These are phyloP conservation scores for Corymbia citriodora DNA, from an alignment of 441 rosid genomes.

Conservation along the genomic window DNA sequence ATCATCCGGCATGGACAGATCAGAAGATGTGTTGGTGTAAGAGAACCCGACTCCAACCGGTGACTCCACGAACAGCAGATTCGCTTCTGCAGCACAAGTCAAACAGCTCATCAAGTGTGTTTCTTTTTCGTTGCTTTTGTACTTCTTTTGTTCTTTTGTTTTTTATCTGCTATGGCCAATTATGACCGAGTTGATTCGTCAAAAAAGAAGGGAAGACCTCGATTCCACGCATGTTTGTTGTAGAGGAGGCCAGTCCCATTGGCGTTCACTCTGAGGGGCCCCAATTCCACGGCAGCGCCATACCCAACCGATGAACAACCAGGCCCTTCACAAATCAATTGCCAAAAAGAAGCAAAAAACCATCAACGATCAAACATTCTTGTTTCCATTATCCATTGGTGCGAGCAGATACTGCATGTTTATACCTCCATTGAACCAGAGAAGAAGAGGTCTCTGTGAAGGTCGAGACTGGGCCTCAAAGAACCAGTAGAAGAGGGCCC, in stretches of 20 bases:
- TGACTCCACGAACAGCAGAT: slow-evolving; percentile 54
- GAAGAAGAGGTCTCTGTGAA: slow-evolving; percentile 42
- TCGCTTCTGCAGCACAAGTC: slow-evolving; percentile 27
- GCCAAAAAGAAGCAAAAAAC: not conserved
- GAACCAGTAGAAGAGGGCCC: slow-evolving; percentile 63
- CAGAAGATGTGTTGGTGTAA: slow-evolving; percentile 52
- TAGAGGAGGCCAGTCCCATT: slow-evolving; percentile 35
- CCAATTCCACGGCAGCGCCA: slow-evolving; percentile 54
- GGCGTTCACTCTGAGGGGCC: slow-evolving; percentile 38
- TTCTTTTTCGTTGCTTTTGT: not conserved
- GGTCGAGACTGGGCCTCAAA: slow-evolving; percentile 49
- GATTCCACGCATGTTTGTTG: slow-evolving; percentile 46
- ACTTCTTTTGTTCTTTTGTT: not conserved
- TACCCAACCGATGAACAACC: slow-evolving; percentile 61
- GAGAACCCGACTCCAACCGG: slow-evolving; percentile 65
- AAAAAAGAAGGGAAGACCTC: slow-evolving; percentile 19
- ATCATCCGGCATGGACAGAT: slow-evolving; percentile 36
- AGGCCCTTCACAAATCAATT: slow-evolving; percentile 31
- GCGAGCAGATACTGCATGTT: not conserved
- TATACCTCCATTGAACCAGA: slow-evolving; percentile 65
- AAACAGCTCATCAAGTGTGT: not conserved
- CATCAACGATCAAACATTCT: not conserved
- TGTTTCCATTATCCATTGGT: not conserved
- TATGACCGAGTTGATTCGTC: not conserved
- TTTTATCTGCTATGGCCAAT: not conserved